Evolutionary conservation across 2,329 filamentous ascomycete species (phyloP), one percentile per base, ranked within the genome.

Genomic region (Hyphodiscus sp.): DNA sequence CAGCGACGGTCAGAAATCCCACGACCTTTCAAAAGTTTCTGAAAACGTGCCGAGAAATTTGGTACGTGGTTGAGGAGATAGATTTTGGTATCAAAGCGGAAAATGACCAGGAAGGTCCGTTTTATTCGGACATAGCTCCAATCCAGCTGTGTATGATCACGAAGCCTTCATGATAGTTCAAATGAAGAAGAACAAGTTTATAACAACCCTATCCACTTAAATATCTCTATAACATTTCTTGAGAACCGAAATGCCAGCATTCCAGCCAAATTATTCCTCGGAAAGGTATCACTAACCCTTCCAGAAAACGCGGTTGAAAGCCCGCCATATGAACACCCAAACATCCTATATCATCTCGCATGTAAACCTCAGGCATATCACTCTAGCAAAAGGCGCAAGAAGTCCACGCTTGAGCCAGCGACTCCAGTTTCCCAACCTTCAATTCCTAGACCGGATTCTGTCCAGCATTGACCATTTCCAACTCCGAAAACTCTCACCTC

Each of bases 1-100:
- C 86, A 3, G 84, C 84, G 18, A 85, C 87, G 0, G 79, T 91
- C 58, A 76, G 89, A 56, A 91, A 91, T 61, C 73, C 77, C 54
- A 74, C 80, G 54, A 91, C 88, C 0, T 87, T 87, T 63, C 74
- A 80, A 56, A 73, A 73, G 6, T 91, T 91, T 66, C 63, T 82
- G 57, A 71, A 76, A 20, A 76, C 74, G 48, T 88, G 86, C 68
- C 42, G 26, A 41, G 56, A 20, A 38, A 59, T 60, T 43, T 67
- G 66, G 0, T 74, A 79, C 59, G 62, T 53, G 15, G 69, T 82
- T 18, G 64, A 70, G 45, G 68, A 75, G 41, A 58, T 80, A 23
- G 60, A 66, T 1, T 81, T 76, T 54, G 64, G 67, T 0, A 68
- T 78, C 20, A 68, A 69, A 15, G 55, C 62, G 5, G 64, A 64